Evolutionary conservation across 164 flowering plant species (phyloP), one percentile per base, ranked within the genome.

Genomic region (Malania oleifera): DNA sequence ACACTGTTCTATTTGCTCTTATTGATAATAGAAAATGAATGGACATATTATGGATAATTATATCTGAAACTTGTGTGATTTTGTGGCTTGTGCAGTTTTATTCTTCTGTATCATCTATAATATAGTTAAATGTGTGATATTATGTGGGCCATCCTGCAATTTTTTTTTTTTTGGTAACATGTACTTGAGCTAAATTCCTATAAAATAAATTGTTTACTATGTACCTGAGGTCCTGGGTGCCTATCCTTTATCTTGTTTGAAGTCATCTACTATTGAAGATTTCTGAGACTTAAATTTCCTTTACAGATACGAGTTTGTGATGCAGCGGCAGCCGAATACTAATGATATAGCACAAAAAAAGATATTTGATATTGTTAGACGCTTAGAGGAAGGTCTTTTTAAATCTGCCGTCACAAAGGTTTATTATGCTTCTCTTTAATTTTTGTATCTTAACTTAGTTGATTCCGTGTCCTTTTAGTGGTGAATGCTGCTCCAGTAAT

Each of bases 351-450:
- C 59, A 41, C 61, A 24, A 35, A 55, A 46, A 63, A 84, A 54
- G 77, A 28, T 80, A 28, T 38, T 29, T 24, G 95, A 88, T 69
- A 45, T 93, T 69, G 84, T 73, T 23, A 87, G 57, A 67, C 92
- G 92, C 40, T 59, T 90, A 62, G 99, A 93, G 63, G 95, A 82
- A 52, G 68, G 73, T 17, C 59, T 93, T 9, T 81, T 73, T 44
- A 85, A 68, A 63, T 41, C 7, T 52, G 86, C 99, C 62, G 1
- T 45, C 19, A 53, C 86, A 56, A 73, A 75, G 95, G 99, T 93
- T 31, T 47, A 22, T 27, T 56, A 7, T 27, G 13, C 41, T 64
- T 64, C 15, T 59, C 6, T 49, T 60, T 59, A n/a, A n/a, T n/a
- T 52, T 37, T 31, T 31, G 11, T 56, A 48, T 23, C 11, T 27